Conservation (phyloP, 1,139 yeast genomes). For the Candida glucosophila region DNA sequence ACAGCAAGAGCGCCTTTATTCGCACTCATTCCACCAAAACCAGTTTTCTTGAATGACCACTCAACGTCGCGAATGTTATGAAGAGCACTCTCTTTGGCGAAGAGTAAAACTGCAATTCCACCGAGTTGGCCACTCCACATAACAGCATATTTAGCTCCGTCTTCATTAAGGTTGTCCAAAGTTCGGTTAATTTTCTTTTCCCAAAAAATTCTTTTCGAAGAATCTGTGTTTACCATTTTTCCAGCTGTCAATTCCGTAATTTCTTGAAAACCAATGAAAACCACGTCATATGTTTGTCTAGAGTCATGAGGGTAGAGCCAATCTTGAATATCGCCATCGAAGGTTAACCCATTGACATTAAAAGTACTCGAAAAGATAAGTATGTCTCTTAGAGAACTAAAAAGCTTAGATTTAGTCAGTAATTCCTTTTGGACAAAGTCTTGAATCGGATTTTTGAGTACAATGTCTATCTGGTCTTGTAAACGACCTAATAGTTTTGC, state of each 20-base stretch:
- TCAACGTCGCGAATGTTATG: constrained; percentile 55
- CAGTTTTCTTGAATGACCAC: constrained; percentile 82
- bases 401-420: constrained; percentile 38
- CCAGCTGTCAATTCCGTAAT: constrained; percentile 87
- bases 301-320: constrained; percentile 48
- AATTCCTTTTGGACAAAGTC: constrained; percentile 54
- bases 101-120: constrained; percentile 76
- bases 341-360: constrained; percentile 56
- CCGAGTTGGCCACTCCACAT: constrained; percentile 88
- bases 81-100: constrained; percentile 45
- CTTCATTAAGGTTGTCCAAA: constrained; percentile 34
- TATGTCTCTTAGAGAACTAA: constrained; percentile 43
- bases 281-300: constrained; percentile 49
- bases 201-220: constrained; percentile 68
- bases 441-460: constrained; percentile 64
- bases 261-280: constrained; percentile 84
- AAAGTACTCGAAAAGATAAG: constrained; percentile 58
- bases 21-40: constrained; percentile 90
- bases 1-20: constrained; percentile 93
- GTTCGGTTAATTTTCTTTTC: constrained; percentile 56
- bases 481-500: constrained; percentile 42
- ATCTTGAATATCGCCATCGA: constrained; percentile 41
- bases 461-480: constrained; percentile 37
- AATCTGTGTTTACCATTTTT: constrained; percentile 78
- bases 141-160: constrained; percentile 48